Conservation (phyloP, 2,329 filamentous ascomycete genomes). For the Exophiala dermatitidis region DNA sequence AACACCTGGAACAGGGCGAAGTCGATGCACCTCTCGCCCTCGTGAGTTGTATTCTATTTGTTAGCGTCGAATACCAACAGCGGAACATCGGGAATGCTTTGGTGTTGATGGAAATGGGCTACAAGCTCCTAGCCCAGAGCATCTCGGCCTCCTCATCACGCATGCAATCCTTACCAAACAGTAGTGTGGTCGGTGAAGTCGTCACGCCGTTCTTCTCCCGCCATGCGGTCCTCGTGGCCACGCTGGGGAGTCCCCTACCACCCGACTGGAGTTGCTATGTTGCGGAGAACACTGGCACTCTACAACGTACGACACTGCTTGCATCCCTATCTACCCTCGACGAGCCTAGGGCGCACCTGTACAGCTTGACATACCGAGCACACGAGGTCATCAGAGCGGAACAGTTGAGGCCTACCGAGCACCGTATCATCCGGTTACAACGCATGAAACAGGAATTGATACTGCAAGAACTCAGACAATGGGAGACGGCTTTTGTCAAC, state of each 20-base stretch:
- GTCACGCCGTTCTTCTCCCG: constrained; percentile 14
- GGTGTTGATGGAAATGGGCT: constrained; percentile 13
- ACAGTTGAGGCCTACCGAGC: constrained; percentile 4
- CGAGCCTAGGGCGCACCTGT: constrained; percentile 8
- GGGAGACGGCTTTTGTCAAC: constrained; percentile 4
- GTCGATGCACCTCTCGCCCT: constrained; percentile 11
- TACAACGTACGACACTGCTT: neutral
- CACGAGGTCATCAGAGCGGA: constrained; percentile 15
- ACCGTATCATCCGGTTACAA: constrained; percentile 4
- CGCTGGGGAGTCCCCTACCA: constrained; percentile 4
- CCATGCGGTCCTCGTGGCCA: constrained; percentile 11
- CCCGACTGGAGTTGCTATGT: constrained; percentile 5
- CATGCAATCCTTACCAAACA: neutral
- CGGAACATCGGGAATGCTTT: constrained; percentile 33
- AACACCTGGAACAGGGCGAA: constrained; percentile 2
- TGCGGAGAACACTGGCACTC: neutral
- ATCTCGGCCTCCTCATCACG: neutral
- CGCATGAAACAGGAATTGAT: neutral
- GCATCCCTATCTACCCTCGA: constrained; percentile 5
- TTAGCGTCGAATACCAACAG: constrained; percentile 27
- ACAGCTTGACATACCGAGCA: constrained; percentile 10
- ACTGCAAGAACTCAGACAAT: constrained; percentile 8
- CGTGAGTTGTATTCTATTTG: constrained; percentile 22
- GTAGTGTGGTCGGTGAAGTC: constrained; percentile 6
- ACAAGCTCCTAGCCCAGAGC: constrained; percentile 12